These are phyloP conservation scores for Aureobasidium sp. DNA, from an alignment of 2,329 filamentous ascomycete species.

Conservation along the genomic window DNA sequence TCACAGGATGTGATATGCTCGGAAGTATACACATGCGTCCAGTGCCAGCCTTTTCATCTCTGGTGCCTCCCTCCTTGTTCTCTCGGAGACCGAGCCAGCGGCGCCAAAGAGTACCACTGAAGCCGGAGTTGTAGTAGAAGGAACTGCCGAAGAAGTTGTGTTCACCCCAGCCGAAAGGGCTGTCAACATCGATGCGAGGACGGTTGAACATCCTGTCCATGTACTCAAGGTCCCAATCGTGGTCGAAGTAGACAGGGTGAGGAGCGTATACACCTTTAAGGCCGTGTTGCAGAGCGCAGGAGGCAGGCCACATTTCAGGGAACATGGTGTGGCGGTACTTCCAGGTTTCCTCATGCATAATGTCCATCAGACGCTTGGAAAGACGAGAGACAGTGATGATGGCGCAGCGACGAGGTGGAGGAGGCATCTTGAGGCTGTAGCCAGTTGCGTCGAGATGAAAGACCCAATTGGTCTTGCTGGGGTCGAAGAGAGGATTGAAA, in stretches of 20 bases:
- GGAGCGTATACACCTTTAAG: conserved; percentile 71
- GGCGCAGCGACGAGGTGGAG: conserved; percentile 64
- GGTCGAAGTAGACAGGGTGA: conserved; percentile 72
- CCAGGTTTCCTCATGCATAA: conserved; percentile 71
- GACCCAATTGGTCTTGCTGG: conserved; percentile 63
- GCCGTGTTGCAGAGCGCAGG: conserved; percentile 65
- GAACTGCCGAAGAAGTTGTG: conserved; percentile 43
- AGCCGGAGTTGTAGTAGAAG: conserved; percentile 45
- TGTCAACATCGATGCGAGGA: conserved; percentile 36
- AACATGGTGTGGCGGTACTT: conserved; percentile 64
- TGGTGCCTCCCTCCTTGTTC: conserved; percentile 32
- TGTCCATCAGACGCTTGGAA: conserved; percentile 61
- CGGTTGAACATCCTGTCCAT: conserved; percentile 43
- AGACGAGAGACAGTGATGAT: conserved; percentile 70
- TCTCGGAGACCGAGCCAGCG: conserved; percentile 42
- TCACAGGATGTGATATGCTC: conserved; percentile 38
- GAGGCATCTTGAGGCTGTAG: conserved; percentile 46
- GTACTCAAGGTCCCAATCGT: conserved; percentile 52
- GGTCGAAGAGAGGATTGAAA: conserved; percentile 73
- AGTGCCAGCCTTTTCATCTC: conserved; percentile 29
- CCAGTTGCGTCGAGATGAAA: conserved; percentile 61
- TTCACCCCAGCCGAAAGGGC: conserved; percentile 44
- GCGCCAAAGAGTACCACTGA: conserved; percentile 41
- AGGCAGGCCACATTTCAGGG: conserved; percentile 72
- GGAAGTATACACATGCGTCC: conserved; percentile 41